Evolutionary conservation across 169 alveolate species (phyloP).

Genomic region (Cryptosporidium felis): DNA sequence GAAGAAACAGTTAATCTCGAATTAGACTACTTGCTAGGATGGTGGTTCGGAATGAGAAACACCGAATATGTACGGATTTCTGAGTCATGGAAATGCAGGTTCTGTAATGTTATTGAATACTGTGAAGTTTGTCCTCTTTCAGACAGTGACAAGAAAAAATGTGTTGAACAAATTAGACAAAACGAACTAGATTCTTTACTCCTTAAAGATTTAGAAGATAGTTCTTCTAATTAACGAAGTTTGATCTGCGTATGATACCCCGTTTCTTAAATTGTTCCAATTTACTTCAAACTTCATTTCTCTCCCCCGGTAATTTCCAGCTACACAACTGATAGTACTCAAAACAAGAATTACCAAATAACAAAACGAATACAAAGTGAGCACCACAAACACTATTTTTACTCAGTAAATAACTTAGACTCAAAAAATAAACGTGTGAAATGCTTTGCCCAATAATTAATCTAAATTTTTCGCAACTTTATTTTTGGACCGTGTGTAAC

Average conservation of each 20-base stretch:
- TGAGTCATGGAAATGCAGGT: constrained; percentile 61
- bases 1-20: constrained; percentile 24
- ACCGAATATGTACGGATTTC: constrained; percentile 31
- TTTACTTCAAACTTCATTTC: not conserved
- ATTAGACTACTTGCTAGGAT: constrained; percentile 32
- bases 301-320: too few relatives aligned
- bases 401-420: too few relatives aligned
- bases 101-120: constrained; percentile 54
- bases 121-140: constrained; percentile 46
- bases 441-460: too few relatives aligned
- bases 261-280: not conserved
- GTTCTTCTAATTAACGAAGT: not conserved
- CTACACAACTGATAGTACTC: too few relatives aligned
- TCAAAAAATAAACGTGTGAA: too few relatives aligned
- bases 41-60: constrained; percentile 62
- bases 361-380: too few relatives aligned
- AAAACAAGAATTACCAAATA: too few relatives aligned
- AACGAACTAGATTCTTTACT: constrained; percentile 26
- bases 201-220: constrained; percentile 32
- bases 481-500: too few relatives aligned
- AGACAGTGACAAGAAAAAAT: constrained; percentile 13
- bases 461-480: too few relatives aligned
- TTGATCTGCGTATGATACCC: too few relatives aligned
- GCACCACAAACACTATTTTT: too few relatives aligned
- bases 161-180: constrained; percentile 19